These are phyloP conservation scores for Oryza longistaminata DNA, from an alignment of 176 grass and related monocot species.

Conservation along the genomic window DNA sequence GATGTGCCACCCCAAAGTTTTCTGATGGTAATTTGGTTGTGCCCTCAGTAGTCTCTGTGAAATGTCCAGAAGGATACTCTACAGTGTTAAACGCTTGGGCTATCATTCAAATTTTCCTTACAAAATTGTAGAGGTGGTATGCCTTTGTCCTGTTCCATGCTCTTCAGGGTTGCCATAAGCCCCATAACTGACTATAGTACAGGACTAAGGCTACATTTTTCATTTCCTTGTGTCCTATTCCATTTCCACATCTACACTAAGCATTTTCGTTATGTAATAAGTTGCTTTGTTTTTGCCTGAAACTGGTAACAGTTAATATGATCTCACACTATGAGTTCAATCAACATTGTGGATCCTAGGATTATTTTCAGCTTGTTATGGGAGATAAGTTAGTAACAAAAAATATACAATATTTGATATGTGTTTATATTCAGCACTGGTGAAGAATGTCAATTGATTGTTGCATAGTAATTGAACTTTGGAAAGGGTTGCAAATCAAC, in stretches of 20 bases:
- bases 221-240: neutral
- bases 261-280: neutral
- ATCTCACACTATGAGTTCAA: neutral
- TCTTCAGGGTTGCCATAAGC: neutral
- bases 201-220: neutral
- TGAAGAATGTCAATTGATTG: neutral
- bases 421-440: slow-evolving; percentile 8
- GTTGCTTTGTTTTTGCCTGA: neutral
- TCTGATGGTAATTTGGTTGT: neutral
- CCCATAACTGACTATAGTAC: neutral
- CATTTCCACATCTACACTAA: neutral
- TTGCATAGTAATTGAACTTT: neutral
- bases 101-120: neutral
- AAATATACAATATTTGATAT: neutral
- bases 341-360: neutral
- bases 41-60: neutral
- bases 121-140: neutral
- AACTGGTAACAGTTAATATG: neutral
- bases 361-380: neutral
- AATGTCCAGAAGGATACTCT: neutral
- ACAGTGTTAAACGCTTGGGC: neutral
- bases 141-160: neutral
- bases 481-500: neutral
- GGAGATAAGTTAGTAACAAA: neutral
- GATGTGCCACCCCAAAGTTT: neutral